Evolutionary conservation across 495 filamentous ascomycete genomes (phyloP).

Genomic region (Tuber aestivum): DNA sequence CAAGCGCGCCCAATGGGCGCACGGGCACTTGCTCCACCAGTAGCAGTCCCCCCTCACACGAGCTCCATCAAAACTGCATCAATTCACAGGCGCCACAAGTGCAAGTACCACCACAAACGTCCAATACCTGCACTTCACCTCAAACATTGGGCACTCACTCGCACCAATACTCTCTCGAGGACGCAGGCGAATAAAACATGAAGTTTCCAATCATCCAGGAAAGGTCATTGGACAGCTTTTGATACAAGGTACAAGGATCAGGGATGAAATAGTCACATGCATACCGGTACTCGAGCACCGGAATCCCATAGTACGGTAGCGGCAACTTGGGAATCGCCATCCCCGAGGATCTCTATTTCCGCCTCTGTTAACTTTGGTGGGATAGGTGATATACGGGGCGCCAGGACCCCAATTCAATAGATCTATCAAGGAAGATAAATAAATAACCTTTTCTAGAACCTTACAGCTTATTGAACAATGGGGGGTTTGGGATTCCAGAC

Average conservation of each 20-base stretch:
- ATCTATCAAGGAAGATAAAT: neutral
- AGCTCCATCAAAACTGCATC: neutral
- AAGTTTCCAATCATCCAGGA: neutral
- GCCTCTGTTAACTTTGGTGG: neutral
- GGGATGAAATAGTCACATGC: neutral
- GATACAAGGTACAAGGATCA: neutral
- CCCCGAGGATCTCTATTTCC: neutral
- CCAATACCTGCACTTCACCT: neutral
- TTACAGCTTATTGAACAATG: neutral
- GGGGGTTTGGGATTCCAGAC: neutral
- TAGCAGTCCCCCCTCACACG: neutral
- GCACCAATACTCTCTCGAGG: neutral
- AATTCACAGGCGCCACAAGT: neutral
- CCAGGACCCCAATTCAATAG: neutral
- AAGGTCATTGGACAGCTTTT: neutral
- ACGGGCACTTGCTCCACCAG: neutral
- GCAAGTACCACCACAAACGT: neutral
- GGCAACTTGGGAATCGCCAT: neutral
- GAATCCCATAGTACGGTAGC: too few relatives aligned
- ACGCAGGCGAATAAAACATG: neutral
- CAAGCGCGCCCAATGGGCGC: neutral
- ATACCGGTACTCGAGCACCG: too few relatives aligned
- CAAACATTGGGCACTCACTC: neutral
- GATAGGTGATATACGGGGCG: neutral
- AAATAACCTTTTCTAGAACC: neutral